Evolutionary conservation across 495 filamentous ascomycete genomes (phyloP).

Genomic region (Penicillium cinerascens): DNA sequence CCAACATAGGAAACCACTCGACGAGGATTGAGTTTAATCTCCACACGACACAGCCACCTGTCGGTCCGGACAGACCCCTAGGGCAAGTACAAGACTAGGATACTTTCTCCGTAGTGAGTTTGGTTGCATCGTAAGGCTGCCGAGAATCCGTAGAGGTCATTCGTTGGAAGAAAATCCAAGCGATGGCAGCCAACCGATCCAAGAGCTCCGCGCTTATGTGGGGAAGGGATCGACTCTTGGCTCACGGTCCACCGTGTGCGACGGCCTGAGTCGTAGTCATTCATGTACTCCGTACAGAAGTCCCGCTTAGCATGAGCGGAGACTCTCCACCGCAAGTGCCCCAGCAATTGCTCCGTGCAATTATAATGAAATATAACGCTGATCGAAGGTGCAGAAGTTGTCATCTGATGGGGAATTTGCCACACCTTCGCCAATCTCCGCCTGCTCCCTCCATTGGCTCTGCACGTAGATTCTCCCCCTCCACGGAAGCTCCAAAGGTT

Average conservation of each 20-base stretch:
- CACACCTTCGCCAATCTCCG: constrained; percentile 11
- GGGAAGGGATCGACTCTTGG: neutral
- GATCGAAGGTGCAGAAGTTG: neutral
- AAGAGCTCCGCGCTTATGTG: neutral
- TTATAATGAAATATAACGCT: neutral
- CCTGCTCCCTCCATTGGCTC: constrained; percentile 9
- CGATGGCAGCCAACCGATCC: neutral
- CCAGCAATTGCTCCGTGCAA: neutral
- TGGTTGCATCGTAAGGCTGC: neutral
- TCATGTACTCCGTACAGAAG: too few species aligned
- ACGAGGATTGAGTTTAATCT: too few species aligned
- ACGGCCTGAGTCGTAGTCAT: neutral
- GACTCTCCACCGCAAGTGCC: neutral
- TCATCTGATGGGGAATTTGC: constrained; percentile 18
- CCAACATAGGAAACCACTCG: too few species aligned
- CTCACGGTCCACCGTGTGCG: too few species aligned
- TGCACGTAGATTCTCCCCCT: neutral
- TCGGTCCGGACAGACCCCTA: too few species aligned
- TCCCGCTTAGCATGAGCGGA: neutral
- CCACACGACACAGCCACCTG: too few species aligned
- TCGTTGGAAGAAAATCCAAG: neutral
- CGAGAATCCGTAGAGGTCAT: neutral
- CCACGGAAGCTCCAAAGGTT: neutral
- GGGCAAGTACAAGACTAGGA: too few species aligned
- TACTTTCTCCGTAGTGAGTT: too few species aligned